Percentiles rank a stretch among this genome's conserved stretches.
Evolutionary conservation across 208 protist species (phyloP).

Genomic region (Leishmania aethiopica): DNA sequence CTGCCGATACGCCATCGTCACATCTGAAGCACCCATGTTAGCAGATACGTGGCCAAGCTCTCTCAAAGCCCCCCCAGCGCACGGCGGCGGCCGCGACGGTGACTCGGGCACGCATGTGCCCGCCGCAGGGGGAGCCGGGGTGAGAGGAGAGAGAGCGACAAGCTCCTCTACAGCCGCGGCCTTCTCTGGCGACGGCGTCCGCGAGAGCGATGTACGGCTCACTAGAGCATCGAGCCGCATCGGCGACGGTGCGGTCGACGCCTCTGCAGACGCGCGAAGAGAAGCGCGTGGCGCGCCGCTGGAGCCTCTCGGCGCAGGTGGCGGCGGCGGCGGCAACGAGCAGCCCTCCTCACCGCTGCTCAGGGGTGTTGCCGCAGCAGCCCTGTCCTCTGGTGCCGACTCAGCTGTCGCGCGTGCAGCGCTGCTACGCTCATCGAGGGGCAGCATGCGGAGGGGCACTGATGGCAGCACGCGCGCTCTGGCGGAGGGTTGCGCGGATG

Average conservation of each 20-base stretch:
- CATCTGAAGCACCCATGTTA: not conserved
- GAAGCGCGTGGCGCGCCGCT: not conserved
- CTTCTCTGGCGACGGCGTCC: not conserved
- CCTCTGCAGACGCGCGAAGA: not conserved
- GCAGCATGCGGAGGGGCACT: conserved; percentile 10
- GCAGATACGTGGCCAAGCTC: not conserved
- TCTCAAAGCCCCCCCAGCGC: not conserved
- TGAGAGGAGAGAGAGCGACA: conserved; percentile 24
- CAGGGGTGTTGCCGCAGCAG: not conserved
- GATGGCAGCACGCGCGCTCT: conserved; percentile 22
- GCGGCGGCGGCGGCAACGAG: conserved; percentile 1
- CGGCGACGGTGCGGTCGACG: not conserved
- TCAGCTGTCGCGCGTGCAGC: not conserved
- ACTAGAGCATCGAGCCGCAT: not conserved
- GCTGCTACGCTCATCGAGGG: conserved; percentile 2
- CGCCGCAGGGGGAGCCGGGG: not conserved
- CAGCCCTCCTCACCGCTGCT: not conserved
- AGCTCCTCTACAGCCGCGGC: not conserved
- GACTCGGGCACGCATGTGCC: not conserved
- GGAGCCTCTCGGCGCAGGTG: not conserved
- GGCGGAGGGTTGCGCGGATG: not conserved
- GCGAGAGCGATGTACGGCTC: not conserved
- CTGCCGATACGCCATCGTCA: not conserved
- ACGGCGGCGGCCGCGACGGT: not conserved
- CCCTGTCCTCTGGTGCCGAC: not conserved